Evolutionary conservation across 768 basidiomycete species (phyloP).

Genomic region (Botryobasidium botryosum): DNA sequence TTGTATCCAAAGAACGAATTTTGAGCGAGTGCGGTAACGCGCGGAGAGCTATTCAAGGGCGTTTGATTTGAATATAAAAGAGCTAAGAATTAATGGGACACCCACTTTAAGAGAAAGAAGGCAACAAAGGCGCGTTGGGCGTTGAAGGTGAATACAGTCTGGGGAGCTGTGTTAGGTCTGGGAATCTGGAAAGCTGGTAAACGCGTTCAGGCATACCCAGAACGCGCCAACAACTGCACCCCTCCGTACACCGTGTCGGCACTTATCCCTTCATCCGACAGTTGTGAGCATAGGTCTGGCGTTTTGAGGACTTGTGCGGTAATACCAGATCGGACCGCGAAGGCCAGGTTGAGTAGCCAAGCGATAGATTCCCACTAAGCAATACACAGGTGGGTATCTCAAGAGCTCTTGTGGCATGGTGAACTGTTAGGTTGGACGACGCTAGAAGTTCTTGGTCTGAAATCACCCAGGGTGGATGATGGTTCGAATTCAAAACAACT

Average conservation of each 20-base stretch:
- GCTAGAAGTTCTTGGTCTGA: background rate
- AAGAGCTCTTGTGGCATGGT: conserved; percentile 28
- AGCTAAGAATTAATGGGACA: background rate
- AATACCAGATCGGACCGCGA: conserved; percentile 51
- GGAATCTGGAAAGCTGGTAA: background rate
- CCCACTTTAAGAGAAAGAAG: conserved; percentile 45
- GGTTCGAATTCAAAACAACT: background rate
- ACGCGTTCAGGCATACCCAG: conserved; percentile 35
- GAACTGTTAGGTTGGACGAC: background rate
- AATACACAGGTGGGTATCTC: conserved; percentile 67
- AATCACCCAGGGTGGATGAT: background rate
- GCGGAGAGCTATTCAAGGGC: conserved; percentile 32
- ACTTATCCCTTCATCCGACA: conserved; percentile 32
- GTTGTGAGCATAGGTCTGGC: conserved; percentile 8
- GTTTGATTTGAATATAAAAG: background rate
- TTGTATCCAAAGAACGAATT: conserved; percentile 48
- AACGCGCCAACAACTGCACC: conserved; percentile 49
- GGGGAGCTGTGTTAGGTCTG: conserved; percentile 1
- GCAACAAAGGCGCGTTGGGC: conserved; percentile 53
- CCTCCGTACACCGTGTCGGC: conserved; percentile 54
- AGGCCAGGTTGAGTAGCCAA: conserved; percentile 56
- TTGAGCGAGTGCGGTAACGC: conserved; percentile 41
- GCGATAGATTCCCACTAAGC: conserved; percentile 69
- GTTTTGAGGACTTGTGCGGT: background rate
- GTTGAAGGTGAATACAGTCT: conserved; percentile 55